Percentiles rank a stretch among this genome's conserved stretches.
Conservation (phyloP, 106 monocot genomes). For the Dendrobium catenatum region DNA sequence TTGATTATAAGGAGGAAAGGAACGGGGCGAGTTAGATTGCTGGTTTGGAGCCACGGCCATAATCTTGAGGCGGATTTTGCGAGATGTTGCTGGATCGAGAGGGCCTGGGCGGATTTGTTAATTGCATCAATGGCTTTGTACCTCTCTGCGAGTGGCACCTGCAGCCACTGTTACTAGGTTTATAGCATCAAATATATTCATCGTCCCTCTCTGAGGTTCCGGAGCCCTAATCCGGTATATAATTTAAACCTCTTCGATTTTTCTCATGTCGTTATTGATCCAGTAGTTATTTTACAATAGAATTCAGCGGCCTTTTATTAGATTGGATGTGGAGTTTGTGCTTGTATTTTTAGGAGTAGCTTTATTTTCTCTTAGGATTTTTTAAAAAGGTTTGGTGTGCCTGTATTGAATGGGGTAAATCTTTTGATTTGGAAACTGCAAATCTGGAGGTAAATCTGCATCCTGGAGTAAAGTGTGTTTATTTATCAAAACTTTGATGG, state of each 20-base stretch:
- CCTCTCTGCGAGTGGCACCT: slow-evolving; percentile 34
- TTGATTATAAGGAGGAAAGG: not conserved
- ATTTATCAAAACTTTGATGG: not conserved
- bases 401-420: not conserved
- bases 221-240: not conserved
- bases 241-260: not conserved
- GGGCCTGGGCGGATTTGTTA: slow-evolving; percentile 1
- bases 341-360: not conserved
- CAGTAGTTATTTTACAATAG: not conserved
- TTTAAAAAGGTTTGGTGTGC: not conserved
- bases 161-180: slow-evolving; percentile 12
- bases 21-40: not conserved
- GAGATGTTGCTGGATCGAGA: slow-evolving; percentile 13
- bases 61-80: not conserved
- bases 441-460: not conserved
- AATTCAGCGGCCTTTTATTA: not conserved
- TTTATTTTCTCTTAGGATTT: not conserved
- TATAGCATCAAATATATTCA: not conserved
- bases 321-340: not conserved
- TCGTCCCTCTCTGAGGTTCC: not conserved
- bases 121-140: slow-evolving; percentile 9
- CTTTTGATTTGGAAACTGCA: not conserved
- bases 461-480: not conserved
- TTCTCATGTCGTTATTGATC: not conserved
- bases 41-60: not conserved